A percentile compares a stretch with the other conserved stretches of the same genome.
Evolutionary conservation across 148 eudicot genomes (phyloP).

Genomic region (Camellia granthamiana): DNA sequence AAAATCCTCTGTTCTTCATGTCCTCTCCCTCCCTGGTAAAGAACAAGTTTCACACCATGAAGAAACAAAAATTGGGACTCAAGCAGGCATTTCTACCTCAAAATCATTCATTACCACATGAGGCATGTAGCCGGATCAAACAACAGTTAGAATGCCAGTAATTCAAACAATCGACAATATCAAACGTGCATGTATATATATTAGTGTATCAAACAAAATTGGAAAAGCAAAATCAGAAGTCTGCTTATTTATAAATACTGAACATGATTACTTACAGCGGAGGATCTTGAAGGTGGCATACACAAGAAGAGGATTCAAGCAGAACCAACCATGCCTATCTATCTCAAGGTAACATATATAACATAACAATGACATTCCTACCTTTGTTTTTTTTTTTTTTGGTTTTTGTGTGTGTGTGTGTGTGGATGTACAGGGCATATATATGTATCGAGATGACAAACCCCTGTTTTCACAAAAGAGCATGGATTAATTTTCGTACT

Average conservation of each 20-base stretch:
- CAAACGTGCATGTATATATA: no score
- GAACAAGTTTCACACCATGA: no score
- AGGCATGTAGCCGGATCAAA: no score
- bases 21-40: no score
- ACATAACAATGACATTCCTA: background rate
- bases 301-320: slow-evolving; percentile 55
- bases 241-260: background rate
- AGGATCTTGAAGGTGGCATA: slow-evolving; percentile 80
- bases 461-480: slow-evolving; percentile 13
- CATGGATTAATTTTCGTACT: slow-evolving; percentile 30
- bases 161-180: no score
- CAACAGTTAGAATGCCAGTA: no score
- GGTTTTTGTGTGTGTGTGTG: background rate
- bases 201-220: no score
- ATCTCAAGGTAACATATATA: slow-evolving; percentile 59
- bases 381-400: background rate
- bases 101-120: no score
- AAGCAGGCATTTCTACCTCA: no score
- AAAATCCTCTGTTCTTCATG: no score
- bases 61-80: no score
- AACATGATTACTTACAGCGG: slow-evolving; percentile 50
- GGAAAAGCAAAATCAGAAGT: background rate
- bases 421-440: background rate
- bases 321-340: slow-evolving; percentile 86
- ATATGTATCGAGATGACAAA: slow-evolving; percentile 15